Evolutionary conservation across 192 early-diverging fungal species (phyloP).

Genomic region (Mortierella hygrophila): DNA sequence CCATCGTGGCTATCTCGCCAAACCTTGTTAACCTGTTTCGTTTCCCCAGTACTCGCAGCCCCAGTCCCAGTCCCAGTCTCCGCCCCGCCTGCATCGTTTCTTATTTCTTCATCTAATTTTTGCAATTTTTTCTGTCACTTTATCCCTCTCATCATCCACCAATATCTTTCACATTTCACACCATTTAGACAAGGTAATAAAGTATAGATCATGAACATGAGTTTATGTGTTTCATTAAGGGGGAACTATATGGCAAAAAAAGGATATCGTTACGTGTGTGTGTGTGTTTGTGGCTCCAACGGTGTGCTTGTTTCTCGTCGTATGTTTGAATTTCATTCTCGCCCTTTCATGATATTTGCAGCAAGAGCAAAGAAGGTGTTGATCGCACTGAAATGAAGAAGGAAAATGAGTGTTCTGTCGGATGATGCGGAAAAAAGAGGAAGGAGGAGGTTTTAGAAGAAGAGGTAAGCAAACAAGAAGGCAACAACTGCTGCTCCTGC

Average conservation of each 20-base stretch:
- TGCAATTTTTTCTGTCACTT: background rate
- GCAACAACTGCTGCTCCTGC: conserved; percentile 67
- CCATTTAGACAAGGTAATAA: background rate
- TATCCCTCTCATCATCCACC: background rate
- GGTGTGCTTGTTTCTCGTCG: background rate
- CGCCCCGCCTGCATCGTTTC: background rate
- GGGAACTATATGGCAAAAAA: background rate
- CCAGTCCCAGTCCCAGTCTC: background rate
- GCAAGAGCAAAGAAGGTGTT: background rate
- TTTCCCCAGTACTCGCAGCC: background rate
- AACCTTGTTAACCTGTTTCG: conserved; percentile 16
- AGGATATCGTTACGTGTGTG: background rate
- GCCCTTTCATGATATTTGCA: background rate
- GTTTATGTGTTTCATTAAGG: background rate
- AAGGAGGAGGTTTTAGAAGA: conserved; percentile 61
- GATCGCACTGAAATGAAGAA: background rate
- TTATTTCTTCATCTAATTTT: background rate
- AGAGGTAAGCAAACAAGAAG: conserved; percentile 73
- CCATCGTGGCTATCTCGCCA: conserved; percentile 25
- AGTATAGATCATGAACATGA: background rate
- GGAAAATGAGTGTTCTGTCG: background rate
- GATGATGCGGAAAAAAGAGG: background rate
- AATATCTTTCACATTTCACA: background rate
- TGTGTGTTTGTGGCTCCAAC: background rate
- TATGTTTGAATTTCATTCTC: background rate